Evolutionary conservation across 805 yeast species (phyloP).

Genomic region (Kodamaea fukazawae): DNA sequence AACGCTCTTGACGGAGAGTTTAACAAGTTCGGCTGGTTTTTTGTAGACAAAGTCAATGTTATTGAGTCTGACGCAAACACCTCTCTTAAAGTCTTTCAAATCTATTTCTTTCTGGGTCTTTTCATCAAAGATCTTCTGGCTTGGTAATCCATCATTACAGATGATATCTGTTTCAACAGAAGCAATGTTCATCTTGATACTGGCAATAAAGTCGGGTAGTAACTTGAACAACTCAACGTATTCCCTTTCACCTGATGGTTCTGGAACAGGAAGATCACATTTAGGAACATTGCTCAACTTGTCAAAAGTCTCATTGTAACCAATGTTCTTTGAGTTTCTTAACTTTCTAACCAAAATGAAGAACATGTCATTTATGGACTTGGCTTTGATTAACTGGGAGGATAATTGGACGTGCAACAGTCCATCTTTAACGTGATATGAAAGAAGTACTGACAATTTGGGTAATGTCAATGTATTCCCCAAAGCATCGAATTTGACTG

Average conservation of each 20-base stretch:
- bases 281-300: neutral
- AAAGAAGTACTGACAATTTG: slow-evolving; percentile 24
- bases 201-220: slow-evolving; percentile 27
- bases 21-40: slow-evolving; percentile 20
- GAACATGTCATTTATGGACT: slow-evolving; percentile 36
- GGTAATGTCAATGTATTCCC: slow-evolving; percentile 30
- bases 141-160: slow-evolving; percentile 42
- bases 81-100: slow-evolving; percentile 36
- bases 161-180: slow-evolving; percentile 32
- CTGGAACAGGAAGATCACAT: neutral
- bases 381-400: slow-evolving; percentile 26
- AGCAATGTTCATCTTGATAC: slow-evolving; percentile 25
- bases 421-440: slow-evolving; percentile 24
- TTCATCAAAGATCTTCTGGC: slow-evolving; percentile 24
- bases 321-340: slow-evolving; percentile 26
- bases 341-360: slow-evolving; percentile 34
- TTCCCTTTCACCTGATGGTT: neutral
- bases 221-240: slow-evolving; percentile 26
- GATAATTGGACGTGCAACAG: slow-evolving; percentile 22
- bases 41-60: slow-evolving; percentile 24
- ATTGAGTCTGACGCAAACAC: slow-evolving; percentile 29
- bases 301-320: slow-evolving; percentile 19
- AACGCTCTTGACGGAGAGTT: slow-evolving; percentile 19
- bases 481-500: slow-evolving; percentile 26
- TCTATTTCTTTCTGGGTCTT: slow-evolving; percentile 26